Conservation (phyloP, 2,329 filamentous ascomycete species). For the Aspergillus floridensis region DNA sequence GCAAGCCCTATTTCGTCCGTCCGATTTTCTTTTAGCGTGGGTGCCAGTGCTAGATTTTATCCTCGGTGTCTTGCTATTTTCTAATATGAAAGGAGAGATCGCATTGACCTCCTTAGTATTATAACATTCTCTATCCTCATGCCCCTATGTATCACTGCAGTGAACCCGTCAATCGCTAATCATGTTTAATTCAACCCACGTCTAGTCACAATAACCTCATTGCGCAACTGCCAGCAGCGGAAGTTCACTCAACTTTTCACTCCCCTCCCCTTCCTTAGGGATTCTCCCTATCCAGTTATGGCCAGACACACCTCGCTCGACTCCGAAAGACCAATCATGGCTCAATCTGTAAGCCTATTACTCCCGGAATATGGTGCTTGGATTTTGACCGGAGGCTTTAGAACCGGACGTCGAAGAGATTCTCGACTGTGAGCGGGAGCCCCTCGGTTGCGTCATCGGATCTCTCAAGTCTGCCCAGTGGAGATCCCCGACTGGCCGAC, state of each 20-base stretch:
- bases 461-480: slow-evolving; percentile 37
- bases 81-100: not conserved
- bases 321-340: slow-evolving; percentile 56
- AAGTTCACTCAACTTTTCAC: not conserved
- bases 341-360: slow-evolving; percentile 46
- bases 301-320: slow-evolving; percentile 49
- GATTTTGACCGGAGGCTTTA: slow-evolving; percentile 24
- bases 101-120: not conserved
- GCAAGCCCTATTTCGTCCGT: not conserved
- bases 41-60: not conserved
- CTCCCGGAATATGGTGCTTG: not conserved
- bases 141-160: not conserved
- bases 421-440: slow-evolving; percentile 52
- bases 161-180: not conserved
- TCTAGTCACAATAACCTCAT: not conserved
- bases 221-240: not conserved
- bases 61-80: not conserved
- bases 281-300: slow-evolving; percentile 22
- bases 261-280: not conserved
- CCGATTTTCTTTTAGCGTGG: not conserved
- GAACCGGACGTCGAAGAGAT: slow-evolving; percentile 53
- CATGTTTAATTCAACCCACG: not conserved
- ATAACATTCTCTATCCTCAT: not conserved
- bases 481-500: slow-evolving; percentile 57
- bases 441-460: slow-evolving; percentile 49